Base-by-base conservation (phyloP, 2,329 filamentous ascomycete genomes). In the Pleurostoma richardsiae region DNA sequence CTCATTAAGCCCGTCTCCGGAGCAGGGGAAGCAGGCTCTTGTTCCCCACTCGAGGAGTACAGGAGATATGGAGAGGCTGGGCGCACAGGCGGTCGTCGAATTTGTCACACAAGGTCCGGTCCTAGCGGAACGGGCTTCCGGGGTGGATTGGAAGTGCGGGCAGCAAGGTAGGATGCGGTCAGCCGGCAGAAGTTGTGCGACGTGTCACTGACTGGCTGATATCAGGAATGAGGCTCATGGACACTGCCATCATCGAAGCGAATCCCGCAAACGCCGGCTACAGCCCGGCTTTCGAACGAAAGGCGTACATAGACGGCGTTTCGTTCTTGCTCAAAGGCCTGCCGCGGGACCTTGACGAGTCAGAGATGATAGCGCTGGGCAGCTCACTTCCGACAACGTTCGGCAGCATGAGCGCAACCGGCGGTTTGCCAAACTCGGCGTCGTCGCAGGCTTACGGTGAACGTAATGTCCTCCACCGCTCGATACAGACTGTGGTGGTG, bases 261-360 rank as follows among this genome's bases (percentile, higher is more conserved):
- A 53, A 62, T 5, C 49, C 56, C 4, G 54, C 54, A 42, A 56
- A 59, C 33, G 46, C 52, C 4, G 63, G 64, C 31, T 60, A 60
- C 28, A 66, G 71, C 41, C 48, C 65, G 3, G 56, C 61, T n/a
- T 74, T 81, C 54, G 76, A 79, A 43, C 74, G 83, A 29, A 79
- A 80, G 52, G 71, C 84, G 7, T 87, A 85, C 60, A 64, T 87
- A 42, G 79, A 86, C 54, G 76, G 80, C 48, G 63, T 85, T 4
- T 75, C 77, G 3, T 85, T 85, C 59, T 68, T 87, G 28, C 70
- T 87, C n/a, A 75, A 75, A 50, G 83, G 77, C 6, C 70, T 87
- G 0, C 84, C 84, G 0, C 50, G 63, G 2, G 69, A 84, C 43
- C 71, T 87, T 30, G 76, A 74, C 30, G 63, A 65, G 3, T 72